A percentile compares a stretch with the other conserved stretches of the same genome.
Conservation (phyloP, 1,284 basidiomycete species). For the Violaceomyces palustris region DNA sequence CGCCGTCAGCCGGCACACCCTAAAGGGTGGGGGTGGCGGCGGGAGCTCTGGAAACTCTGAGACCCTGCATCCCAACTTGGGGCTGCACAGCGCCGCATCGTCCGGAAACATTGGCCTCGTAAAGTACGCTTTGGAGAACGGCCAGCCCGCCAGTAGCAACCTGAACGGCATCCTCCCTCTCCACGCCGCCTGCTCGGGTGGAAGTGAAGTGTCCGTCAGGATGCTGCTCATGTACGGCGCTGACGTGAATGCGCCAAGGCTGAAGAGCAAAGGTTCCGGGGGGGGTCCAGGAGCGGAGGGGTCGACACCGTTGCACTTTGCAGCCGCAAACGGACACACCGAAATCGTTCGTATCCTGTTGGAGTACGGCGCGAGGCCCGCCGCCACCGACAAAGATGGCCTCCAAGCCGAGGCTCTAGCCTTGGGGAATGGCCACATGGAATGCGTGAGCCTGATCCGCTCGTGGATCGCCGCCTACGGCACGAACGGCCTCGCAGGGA, state of each 20-base stretch:
- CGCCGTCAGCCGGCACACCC: slow-evolving; percentile 18
- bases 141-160: slow-evolving; percentile 36
- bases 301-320: slow-evolving; percentile 48
- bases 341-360: slow-evolving; percentile 41
- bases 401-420: slow-evolving; percentile 40
- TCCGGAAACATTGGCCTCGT: slow-evolving; percentile 45
- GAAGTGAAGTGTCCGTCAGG: slow-evolving; percentile 31
- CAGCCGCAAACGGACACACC: slow-evolving; percentile 47
- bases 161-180: slow-evolving; percentile 47
- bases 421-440: slow-evolving; percentile 21
- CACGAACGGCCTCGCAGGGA: slow-evolving; percentile 28
- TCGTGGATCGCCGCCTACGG: slow-evolving; percentile 36
- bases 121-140: slow-evolving; percentile 47
- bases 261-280: slow-evolving; percentile 16
- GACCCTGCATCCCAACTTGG: slow-evolving; percentile 29
- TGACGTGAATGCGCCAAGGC: slow-evolving; percentile 37
- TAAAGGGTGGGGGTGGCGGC: slow-evolving; percentile 22
- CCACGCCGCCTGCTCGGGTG: slow-evolving; percentile 45
- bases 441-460: slow-evolving; percentile 29
- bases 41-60: slow-evolving; percentile 11
- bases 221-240: slow-evolving; percentile 46
- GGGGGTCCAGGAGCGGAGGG: slow-evolving; percentile 39
- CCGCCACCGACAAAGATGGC: slow-evolving; percentile 33
- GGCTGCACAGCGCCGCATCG: slow-evolving; percentile 44
- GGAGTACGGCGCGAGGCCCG: slow-evolving; percentile 38